A percentile compares a stretch with the other conserved stretches of the same genome.
These are phyloP conservation scores for Ceratocystis papillata DNA, from an alignment of 2,329 filamentous ascomycete genomes.

Conservation along the genomic window DNA sequence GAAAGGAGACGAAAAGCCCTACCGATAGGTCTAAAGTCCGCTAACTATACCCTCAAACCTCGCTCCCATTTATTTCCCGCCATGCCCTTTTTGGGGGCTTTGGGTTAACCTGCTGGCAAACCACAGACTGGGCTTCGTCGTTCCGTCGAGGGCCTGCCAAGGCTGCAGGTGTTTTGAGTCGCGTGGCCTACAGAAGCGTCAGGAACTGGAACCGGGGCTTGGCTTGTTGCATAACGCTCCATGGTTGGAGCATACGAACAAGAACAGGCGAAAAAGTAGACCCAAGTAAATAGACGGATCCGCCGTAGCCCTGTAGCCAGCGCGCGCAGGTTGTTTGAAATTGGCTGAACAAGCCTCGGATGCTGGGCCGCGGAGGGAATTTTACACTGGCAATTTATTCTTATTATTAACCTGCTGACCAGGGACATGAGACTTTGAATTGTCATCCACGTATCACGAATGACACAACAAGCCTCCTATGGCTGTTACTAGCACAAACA, in stretches of 20 bases:
- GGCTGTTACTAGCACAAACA: background rate
- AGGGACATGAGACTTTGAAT: background rate
- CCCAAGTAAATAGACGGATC: no score
- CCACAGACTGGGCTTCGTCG: background rate
- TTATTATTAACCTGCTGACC: background rate
- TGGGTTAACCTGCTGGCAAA: background rate
- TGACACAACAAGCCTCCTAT: background rate
- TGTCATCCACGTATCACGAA: background rate
- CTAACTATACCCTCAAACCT: background rate
- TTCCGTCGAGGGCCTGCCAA: background rate
- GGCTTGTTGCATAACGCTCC: background rate
- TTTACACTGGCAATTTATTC: background rate
- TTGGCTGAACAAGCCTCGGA: background rate
- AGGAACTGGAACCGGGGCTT: background rate
- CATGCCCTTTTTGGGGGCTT: background rate
- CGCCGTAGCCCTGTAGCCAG: background rate
- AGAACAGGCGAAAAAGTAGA: background rate
- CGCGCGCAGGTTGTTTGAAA: conserved; percentile 8
- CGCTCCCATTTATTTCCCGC: background rate
- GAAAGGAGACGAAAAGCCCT: background rate
- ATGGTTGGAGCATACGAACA: background rate
- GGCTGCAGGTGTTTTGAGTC: conserved; percentile 6
- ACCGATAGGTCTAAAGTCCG: no score
- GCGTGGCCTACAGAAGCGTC: background rate
- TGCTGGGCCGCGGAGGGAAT: background rate